These are phyloP conservation scores for Coniochaeta ligniaria DNA, from an alignment of 2,329 filamentous ascomycete species.

Conservation along the genomic window DNA sequence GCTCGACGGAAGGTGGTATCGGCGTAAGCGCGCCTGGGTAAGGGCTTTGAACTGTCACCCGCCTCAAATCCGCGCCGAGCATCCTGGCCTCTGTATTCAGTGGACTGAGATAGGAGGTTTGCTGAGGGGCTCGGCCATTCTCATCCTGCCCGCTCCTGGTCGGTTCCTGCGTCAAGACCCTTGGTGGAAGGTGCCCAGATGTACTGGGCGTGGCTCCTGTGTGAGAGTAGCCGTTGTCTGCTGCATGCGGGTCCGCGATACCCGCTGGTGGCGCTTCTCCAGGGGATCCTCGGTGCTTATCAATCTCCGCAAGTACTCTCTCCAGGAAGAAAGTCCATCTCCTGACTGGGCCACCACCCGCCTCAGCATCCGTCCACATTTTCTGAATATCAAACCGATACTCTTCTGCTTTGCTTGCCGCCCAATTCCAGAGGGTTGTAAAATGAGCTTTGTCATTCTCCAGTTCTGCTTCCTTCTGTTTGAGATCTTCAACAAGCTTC, in stretches of 20 bases:
- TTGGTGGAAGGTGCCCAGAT: not conserved
- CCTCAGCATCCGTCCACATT: not conserved
- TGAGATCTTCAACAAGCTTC: not conserved
- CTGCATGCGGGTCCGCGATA: not conserved
- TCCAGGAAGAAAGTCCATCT: not conserved
- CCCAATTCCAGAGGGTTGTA: not conserved
- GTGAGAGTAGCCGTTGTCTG: not conserved
- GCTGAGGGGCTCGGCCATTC: not conserved
- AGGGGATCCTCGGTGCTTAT: not conserved
- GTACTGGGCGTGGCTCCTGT: not conserved
- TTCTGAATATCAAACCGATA: not conserved
- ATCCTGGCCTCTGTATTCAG: not conserved
- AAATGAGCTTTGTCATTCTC: not conserved
- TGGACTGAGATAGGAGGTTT: not conserved
- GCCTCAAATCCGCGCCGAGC: conserved; percentile 1
- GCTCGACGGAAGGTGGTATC: conserved; percentile 11
- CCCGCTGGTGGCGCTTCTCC: too few species aligned
- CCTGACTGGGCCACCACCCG: not conserved
- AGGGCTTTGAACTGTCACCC: conserved; percentile 14
- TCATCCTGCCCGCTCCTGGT: not conserved
- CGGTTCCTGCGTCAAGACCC: not conserved
- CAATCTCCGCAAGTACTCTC: not conserved
- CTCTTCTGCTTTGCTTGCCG: not conserved
- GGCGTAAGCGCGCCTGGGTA: conserved; percentile 8
- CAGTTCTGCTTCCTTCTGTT: not conserved